These are phyloP conservation scores for Dothiorella sarmentorum DNA, from an alignment of 2,329 filamentous ascomycete genomes.

Conservation along the genomic window DNA sequence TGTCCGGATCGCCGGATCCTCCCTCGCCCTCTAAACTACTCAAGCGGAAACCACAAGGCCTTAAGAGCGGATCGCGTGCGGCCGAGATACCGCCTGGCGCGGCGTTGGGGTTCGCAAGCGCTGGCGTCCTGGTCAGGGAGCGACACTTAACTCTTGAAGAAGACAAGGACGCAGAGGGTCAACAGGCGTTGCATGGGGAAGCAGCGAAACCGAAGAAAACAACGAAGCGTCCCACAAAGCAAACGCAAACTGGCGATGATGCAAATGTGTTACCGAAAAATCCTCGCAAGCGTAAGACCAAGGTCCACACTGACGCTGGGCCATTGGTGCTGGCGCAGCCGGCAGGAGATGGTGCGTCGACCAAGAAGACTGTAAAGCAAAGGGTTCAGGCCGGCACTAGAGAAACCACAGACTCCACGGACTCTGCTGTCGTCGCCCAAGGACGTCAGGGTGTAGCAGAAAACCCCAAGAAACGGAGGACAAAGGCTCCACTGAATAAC, in stretches of 20 bases:
- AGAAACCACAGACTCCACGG: not conserved
- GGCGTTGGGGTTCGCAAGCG: conserved; percentile 32
- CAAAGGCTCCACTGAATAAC: not conserved
- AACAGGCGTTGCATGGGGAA: not conserved
- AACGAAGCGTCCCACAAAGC: not conserved
- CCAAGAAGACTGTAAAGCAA: too few relatives aligned
- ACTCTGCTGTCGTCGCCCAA: too few relatives aligned
- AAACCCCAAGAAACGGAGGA: conserved; percentile 21
- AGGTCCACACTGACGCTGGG: not conserved
- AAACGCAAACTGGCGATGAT: not conserved
- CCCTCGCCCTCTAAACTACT: conserved; percentile 27
- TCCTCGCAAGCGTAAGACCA: not conserved
- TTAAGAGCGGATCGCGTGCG: conserved; percentile 28
- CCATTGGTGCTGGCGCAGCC: not conserved
- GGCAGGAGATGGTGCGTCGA: not conserved
- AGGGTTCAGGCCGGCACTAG: not conserved
- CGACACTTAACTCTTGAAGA: conserved; percentile 27
- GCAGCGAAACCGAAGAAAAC: not conserved
- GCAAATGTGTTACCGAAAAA: conserved; percentile 20
- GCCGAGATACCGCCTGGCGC: conserved; percentile 27
- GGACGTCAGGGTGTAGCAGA: not conserved
- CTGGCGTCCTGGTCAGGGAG: conserved; percentile 31
- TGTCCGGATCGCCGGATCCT: conserved; percentile 24
- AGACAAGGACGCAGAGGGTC: conserved; percentile 19
- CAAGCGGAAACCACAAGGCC: conserved; percentile 23